Conservation (phyloP, 2,329 filamentous ascomycete species). For the Exophiala sp. region DNA sequence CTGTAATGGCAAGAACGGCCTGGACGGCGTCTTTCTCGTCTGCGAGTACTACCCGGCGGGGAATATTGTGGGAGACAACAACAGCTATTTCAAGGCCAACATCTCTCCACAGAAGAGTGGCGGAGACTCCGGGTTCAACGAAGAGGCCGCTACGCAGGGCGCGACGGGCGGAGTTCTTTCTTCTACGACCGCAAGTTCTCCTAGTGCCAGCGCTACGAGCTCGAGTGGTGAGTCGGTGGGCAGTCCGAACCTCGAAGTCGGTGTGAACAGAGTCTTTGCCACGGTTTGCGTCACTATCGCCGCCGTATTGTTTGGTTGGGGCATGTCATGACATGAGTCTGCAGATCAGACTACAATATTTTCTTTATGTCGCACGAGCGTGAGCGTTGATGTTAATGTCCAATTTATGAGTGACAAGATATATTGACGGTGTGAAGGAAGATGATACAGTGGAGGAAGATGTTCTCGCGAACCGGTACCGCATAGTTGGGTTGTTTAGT, state of each 20-base stretch:
- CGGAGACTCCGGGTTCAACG: slow-evolving; percentile 19
- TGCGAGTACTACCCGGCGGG: slow-evolving; percentile 69
- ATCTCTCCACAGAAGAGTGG: slow-evolving; percentile 22
- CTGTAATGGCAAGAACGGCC: slow-evolving; percentile 36
- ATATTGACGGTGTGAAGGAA: no score
- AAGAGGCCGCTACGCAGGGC: slow-evolving; percentile 20
- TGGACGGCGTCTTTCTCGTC: slow-evolving; percentile 61
- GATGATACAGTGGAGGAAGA: no score
- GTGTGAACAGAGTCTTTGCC: slow-evolving; percentile 9
- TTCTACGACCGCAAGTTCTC: slow-evolving; percentile 8
- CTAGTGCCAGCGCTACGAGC: slow-evolving; percentile 4
- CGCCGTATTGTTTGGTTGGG: slow-evolving; percentile 19
- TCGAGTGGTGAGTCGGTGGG: slow-evolving; percentile 10
- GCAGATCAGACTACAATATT: neutral
- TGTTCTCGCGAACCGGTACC: no score
- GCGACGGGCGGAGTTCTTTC: slow-evolving; percentile 22
- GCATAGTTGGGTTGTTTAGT: no score
- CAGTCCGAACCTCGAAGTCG: slow-evolving; percentile 10
- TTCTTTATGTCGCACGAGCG: neutral
- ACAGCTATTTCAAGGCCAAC: slow-evolving; percentile 26
- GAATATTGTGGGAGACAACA: slow-evolving; percentile 48
- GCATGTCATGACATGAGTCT: slow-evolving; percentile 15
- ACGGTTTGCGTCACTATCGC: slow-evolving; percentile 18
- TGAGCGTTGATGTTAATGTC: neutral
- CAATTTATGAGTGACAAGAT: no score